These are phyloP conservation scores for Pythium myriotylum DNA, from an alignment of 352 stramenopile species.

Conservation along the genomic window DNA sequence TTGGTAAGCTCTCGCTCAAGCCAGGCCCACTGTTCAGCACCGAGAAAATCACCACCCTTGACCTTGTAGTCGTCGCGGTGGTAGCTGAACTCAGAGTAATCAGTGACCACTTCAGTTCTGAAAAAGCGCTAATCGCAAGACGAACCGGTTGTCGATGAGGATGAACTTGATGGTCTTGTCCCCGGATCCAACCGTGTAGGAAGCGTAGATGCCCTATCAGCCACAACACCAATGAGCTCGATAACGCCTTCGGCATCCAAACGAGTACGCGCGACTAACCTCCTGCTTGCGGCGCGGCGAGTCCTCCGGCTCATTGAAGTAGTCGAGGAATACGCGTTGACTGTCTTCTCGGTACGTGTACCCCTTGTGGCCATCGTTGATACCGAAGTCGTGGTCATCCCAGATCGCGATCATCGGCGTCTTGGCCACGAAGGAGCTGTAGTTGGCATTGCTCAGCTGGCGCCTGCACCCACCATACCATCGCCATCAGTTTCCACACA, in stretches of 20 bases:
- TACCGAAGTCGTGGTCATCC: slow-evolving; percentile 93
- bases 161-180: slow-evolving; percentile 85
- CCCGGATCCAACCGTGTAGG: slow-evolving; percentile 70
- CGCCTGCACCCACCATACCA: slow-evolving; percentile 37
- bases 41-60: slow-evolving; percentile 71
- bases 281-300: slow-evolving; percentile 77
- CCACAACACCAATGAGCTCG: too few species aligned
- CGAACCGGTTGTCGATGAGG: slow-evolving; percentile 75
- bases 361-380: slow-evolving; percentile 84
- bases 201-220: slow-evolving; percentile 80
- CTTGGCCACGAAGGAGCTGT: slow-evolving; percentile 54
- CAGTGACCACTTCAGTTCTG: neutral
- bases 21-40: slow-evolving; percentile 81
- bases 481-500: neutral
- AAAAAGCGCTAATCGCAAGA: neutral
- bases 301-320: slow-evolving; percentile 73
- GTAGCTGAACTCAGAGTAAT: slow-evolving; percentile 45
- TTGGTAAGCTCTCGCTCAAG: slow-evolving; percentile 79
- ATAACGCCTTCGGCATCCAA: too few species aligned
- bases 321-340: slow-evolving; percentile 87
- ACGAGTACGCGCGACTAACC: too few species aligned
- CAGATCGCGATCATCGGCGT: slow-evolving; percentile 87
- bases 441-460: slow-evolving; percentile 64
- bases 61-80: slow-evolving; percentile 77
- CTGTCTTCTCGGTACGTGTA: slow-evolving; percentile 77